These are phyloP conservation scores for Plantago elongata DNA, from an alignment of 257 asterid species.

Conservation along the genomic window DNA sequence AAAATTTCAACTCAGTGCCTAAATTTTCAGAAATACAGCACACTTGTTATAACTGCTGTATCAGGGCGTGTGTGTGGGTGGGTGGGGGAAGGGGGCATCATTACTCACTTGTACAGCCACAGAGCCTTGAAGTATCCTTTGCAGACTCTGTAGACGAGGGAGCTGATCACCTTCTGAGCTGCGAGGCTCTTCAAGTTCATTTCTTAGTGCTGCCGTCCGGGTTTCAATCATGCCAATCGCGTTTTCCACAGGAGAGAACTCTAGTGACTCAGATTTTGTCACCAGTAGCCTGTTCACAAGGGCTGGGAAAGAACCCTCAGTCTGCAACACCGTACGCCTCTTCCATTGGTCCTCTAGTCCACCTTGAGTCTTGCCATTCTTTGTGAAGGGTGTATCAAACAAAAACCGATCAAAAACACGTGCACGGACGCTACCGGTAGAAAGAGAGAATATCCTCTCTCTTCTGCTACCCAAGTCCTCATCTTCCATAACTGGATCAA, in stretches of 20 bases:
- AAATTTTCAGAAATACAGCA: too few relatives aligned
- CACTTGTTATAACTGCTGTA: neutral
- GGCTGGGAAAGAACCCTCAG: conserved; percentile 97
- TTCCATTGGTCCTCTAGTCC: conserved; percentile 99
- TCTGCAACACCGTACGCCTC: conserved; percentile 84
- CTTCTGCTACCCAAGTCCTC: conserved; percentile 98
- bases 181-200: conserved; percentile 97
- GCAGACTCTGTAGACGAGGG: conserved; percentile 95
- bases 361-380: conserved; percentile 96
- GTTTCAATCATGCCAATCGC: conserved; percentile 99
- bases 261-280: conserved; percentile 79
- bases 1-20: neutral
- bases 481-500: conserved; percentile 96
- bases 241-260: conserved; percentile 98
- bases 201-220: conserved; percentile 89
- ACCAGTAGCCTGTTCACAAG: conserved; percentile 82
- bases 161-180: conserved; percentile 99
- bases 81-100: neutral
- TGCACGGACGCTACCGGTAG: conserved; percentile 90
- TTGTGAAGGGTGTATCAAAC: conserved; percentile 96
- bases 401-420: conserved; percentile 91
- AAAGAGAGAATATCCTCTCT: conserved; percentile 85
- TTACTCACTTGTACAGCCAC: conserved; percentile 94
- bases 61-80: neutral
- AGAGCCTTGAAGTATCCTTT: conserved; percentile 98